Evolutionary conservation across 805 yeast genomes (phyloP).

Genomic region (Monosporozyma servazzii): DNA sequence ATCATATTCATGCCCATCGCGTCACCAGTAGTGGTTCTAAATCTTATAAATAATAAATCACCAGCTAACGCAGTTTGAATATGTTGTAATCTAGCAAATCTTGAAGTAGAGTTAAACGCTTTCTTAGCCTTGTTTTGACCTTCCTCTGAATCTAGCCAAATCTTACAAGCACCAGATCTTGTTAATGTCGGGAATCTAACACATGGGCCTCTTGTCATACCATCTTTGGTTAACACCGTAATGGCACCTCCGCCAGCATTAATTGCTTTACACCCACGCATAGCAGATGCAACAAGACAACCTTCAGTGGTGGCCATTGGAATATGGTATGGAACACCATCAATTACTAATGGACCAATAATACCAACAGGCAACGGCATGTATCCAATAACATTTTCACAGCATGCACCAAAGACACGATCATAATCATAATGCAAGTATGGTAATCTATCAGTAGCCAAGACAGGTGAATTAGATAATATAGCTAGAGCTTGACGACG

Average conservation of each 20-base stretch:
- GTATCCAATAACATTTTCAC: constrained; percentile 96
- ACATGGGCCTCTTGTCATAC: constrained; percentile 99
- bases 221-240: constrained; percentile 88
- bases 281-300: constrained; percentile 93
- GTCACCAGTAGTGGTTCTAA: constrained; percentile 97
- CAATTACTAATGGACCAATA: constrained; percentile 93
- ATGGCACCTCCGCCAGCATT: constrained; percentile 95
- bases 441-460: constrained; percentile 68
- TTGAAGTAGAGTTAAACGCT: constrained; percentile 92
- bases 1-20: constrained; percentile 99
- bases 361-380: constrained; percentile 96
- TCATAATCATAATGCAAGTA: constrained; percentile 81
- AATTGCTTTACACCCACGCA: constrained; percentile 98
- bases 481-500: constrained; percentile 87
- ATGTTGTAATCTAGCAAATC: constrained; percentile 91
- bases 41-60: constrained; percentile 75
- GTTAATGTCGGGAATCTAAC: constrained; percentile 74
- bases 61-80: constrained; percentile 95
- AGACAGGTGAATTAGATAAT: constrained; percentile 74
- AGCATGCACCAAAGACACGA: constrained; percentile 96
- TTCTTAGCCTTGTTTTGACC: constrained; percentile 76
- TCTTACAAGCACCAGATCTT: constrained; percentile 89
- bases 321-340: constrained; percentile 78
- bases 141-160: constrained; percentile 93
- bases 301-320: constrained; percentile 99